Evolutionary conservation across 768 basidiomycete genomes (phyloP).

Genomic region (Gymnopilus dilepis): DNA sequence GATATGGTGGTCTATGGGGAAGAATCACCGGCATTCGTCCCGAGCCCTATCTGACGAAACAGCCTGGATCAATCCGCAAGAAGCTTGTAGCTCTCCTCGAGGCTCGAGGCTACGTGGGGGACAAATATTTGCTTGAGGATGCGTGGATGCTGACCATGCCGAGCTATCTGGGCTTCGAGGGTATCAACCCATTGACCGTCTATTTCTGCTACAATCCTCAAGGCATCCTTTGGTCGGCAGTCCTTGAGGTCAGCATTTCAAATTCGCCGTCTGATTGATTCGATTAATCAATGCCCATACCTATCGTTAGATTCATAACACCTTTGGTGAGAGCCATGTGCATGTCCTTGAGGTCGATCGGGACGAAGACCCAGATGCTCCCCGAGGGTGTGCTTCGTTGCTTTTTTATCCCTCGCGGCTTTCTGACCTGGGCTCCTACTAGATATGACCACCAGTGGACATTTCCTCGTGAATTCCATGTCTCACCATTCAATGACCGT

Average conservation of each 20-base stretch:
- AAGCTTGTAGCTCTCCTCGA: conserved; percentile 47
- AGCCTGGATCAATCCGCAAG: conserved; percentile 37
- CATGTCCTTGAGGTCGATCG: conserved; percentile 55
- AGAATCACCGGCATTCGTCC: conserved; percentile 54
- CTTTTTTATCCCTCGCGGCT: not conserved
- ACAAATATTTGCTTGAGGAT: conserved; percentile 41
- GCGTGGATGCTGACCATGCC: conserved; percentile 83
- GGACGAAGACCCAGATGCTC: conserved; percentile 44
- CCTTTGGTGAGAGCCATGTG: conserved; percentile 72
- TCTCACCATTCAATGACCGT: conserved; percentile 79
- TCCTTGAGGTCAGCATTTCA: conserved; percentile 59
- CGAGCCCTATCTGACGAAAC: conserved; percentile 46
- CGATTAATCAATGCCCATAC: not conserved
- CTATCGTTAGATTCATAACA: conserved; percentile 63
- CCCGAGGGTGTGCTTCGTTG: conserved; percentile 37
- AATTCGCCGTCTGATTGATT: not conserved
- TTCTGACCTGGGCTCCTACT: not conserved
- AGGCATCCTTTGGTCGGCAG: conserved; percentile 42
- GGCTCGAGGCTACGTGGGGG: conserved; percentile 31
- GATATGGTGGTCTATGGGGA: conserved; percentile 51
- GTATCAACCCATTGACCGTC: conserved; percentile 73
- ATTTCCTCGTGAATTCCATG: conserved; percentile 71
- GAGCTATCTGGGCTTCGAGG: conserved; percentile 66
- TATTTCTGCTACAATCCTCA: conserved; percentile 62
- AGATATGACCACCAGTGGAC: conserved; percentile 71